Evolutionary conservation across 2,329 filamentous ascomycete species (phyloP).

Genomic region (Aspergillus unguis): DNA sequence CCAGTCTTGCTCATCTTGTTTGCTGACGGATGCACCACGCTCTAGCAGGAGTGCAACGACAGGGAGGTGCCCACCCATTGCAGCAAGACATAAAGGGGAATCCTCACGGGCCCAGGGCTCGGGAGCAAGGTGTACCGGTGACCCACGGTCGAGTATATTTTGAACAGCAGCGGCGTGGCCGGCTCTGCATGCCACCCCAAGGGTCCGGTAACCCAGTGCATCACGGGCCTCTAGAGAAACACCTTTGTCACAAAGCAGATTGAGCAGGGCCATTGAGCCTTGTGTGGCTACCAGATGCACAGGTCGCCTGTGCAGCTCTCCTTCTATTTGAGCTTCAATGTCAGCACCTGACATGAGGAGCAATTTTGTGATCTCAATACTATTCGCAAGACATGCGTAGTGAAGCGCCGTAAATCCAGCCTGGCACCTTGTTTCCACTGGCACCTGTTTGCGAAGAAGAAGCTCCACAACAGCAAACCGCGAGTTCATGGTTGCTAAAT

Average conservation of each 20-base stretch:
- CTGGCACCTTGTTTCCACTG: constrained; percentile 30
- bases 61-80: constrained; percentile 32
- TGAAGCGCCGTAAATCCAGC: constrained; percentile 34
- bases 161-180: constrained; percentile 35
- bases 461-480: constrained; percentile 39
- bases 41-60: constrained; percentile 33
- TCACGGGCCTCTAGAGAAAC: constrained; percentile 35
- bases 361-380: constrained; percentile 29
- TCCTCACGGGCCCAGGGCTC: constrained; percentile 30
- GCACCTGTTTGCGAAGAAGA: constrained; percentile 32
- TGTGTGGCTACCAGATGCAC: constrained; percentile 34
- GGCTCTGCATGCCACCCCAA: constrained; percentile 32
- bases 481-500: constrained; percentile 35
- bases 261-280: constrained; percentile 29
- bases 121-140: constrained; percentile 27
- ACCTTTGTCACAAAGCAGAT: constrained; percentile 31
- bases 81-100: constrained; percentile 38
- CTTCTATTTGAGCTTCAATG: constrained; percentile 32
- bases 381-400: constrained; percentile 36
- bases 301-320: constrained; percentile 26
- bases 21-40: constrained; percentile 32
- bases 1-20: constrained; percentile 37
- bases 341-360: constrained; percentile 33
- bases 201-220: constrained; percentile 31
- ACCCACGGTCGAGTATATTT: constrained; percentile 32